Evolutionary conservation across 164 flowering plant species (phyloP).

Genomic region (Vitis labrusca): DNA sequence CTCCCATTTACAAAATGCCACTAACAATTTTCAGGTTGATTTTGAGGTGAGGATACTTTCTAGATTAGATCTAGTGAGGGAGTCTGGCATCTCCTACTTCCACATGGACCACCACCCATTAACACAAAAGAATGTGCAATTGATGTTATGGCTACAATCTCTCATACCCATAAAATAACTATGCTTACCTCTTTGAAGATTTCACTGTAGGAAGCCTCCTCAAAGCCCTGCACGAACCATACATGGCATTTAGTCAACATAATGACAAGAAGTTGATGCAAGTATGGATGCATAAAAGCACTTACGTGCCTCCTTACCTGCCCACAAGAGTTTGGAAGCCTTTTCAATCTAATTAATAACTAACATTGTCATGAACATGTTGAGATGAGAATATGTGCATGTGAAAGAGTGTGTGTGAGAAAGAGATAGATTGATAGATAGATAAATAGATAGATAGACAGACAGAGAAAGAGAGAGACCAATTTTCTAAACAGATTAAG

Average conservation of each 20-base stretch:
- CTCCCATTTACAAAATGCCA: no score
- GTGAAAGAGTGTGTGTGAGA: no score
- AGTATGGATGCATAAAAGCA: no score
- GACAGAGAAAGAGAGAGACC: constrained; percentile 47
- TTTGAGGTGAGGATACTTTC: background rate
- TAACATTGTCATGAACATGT: no score
- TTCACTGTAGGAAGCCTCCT: constrained; percentile 63
- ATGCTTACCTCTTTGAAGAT: constrained; percentile 78
- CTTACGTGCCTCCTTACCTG: no score
- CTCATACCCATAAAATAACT: background rate
- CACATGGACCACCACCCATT: background rate
- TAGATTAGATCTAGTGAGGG: background rate
- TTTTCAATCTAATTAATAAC: no score
- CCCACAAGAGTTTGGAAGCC: no score
- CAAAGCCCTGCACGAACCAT: constrained; percentile 64
- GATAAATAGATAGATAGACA: constrained; percentile 8
- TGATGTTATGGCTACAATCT: background rate
- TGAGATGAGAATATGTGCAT: no score
- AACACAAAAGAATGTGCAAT: background rate
- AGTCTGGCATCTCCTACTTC: background rate
- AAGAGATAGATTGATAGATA: background rate
- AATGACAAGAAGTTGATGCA: no score
- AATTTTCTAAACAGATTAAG: constrained; percentile 71
- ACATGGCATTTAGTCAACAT: constrained; percentile 5
- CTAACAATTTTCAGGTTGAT: background rate